Base-by-base conservation (phyloP, 2,329 filamentous ascomycete species). In the Clathrospora elynae region DNA sequence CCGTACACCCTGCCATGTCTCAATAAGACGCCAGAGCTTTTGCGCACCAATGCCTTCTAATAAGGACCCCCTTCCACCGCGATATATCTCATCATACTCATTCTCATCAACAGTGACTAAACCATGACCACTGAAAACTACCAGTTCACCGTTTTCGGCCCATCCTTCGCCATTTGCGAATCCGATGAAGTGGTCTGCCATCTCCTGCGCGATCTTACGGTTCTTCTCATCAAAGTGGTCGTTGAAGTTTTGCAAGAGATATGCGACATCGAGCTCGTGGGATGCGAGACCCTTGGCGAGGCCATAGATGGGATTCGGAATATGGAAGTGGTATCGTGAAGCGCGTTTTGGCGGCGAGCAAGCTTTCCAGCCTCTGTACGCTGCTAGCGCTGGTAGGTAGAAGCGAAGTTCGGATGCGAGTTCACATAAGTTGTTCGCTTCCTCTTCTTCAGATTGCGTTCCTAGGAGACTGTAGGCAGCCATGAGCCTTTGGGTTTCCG, bases 371-470 rank as follows among this genome's bases (percentile, higher is more conserved):
- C 59, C 63, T 23, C 57, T 39, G 5, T 74, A 71, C 6, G 71
- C 68, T 7, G 66, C 53, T 2, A 74, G 41, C 0, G 67, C 65
- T 1, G 76, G 70, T 2, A 73, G 66, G 46, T 73, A 70, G 60
- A 76, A 79, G 4, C 64, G 60, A 17, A 78, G 67, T 39, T 80
- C 78, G 17, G 71, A 73, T 7, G 60, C 59, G 18, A 77, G 71
- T 11, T 68, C 53, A 3, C 57, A 51, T n/a, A 67, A 38, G 12
- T 16, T 34, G 3, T 48, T 32, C 7, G 25, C 17, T 25, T 42
- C 36, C 23, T 52, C 41, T 19, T 49, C 51, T 25, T 75, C 69
- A 3, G 65, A 39, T 0, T 62, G 51, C 3, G 18, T 52, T 35
- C 58, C 40, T 3, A 54, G 43, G 33, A 77, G 64, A 0, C 60